A percentile compares a stretch with the other conserved stretches of the same genome.
Conservation (phyloP, 2,329 filamentous ascomycete genomes). For the Beauveria bassiana region DNA sequence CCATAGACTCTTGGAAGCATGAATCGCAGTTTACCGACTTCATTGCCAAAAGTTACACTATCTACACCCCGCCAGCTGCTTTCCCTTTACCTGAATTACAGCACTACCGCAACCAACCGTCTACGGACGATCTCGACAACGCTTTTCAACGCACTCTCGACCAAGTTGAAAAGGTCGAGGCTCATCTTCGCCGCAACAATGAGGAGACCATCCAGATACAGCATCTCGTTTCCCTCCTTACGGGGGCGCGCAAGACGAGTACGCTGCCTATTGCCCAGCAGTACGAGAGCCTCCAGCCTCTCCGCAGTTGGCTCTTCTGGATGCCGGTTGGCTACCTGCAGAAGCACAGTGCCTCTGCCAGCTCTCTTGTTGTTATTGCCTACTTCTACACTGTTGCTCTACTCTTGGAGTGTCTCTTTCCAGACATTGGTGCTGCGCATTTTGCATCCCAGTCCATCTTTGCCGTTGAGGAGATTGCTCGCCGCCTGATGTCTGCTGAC, state of each 20-base stretch:
- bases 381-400: constrained; percentile 91
- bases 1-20: constrained; percentile 87
- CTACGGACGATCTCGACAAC: constrained; percentile 58
- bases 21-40: constrained; percentile 80
- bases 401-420: constrained; percentile 83
- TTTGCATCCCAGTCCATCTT: constrained; percentile 71
- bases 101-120: constrained; percentile 52
- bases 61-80: constrained; percentile 44
- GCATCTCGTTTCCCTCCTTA: constrained; percentile 65
- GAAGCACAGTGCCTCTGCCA: constrained; percentile 65
- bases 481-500: constrained; percentile 58
- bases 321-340: constrained; percentile 79
- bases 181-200: constrained; percentile 58
- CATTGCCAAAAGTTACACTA: constrained; percentile 70
- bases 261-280: constrained; percentile 69
- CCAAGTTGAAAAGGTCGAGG: constrained; percentile 60
- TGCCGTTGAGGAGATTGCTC: constrained; percentile 81
- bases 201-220: constrained; percentile 62
- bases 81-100: constrained; percentile 55
- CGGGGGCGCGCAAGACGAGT: constrained; percentile 62
- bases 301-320: constrained; percentile 94
- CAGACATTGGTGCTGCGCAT: constrained; percentile 83
- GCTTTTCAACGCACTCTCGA: constrained; percentile 59
- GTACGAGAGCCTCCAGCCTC: constrained; percentile 80
- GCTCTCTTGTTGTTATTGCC: constrained; percentile 73